Evolutionary conservation across 306 rosid species (phyloP).

Genomic region (Morella rubra): DNA sequence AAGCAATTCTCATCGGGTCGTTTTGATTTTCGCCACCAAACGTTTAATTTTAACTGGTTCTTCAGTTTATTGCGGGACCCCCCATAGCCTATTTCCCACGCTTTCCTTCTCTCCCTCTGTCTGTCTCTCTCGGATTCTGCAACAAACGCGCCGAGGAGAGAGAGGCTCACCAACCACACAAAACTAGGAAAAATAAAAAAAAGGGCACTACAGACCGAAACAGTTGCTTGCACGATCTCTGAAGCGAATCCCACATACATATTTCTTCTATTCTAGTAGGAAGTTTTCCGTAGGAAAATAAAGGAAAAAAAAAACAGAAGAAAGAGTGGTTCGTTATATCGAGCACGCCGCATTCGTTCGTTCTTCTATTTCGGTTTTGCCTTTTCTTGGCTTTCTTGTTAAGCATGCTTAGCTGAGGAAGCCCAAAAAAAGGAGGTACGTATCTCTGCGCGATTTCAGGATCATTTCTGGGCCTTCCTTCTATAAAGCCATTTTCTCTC

Average conservation of each 20-base stretch:
- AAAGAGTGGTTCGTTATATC: background rate
- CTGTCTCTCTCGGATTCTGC: conserved; percentile 31
- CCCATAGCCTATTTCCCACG: conserved; percentile 10
- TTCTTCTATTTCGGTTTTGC: conserved; percentile 19
- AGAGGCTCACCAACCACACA: conserved; percentile 29
- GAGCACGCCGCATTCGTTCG: conserved; percentile 21
- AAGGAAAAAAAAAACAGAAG: background rate
- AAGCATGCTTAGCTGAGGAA: conserved; percentile 10
- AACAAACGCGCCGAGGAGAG: conserved; percentile 43
- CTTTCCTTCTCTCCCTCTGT: background rate
- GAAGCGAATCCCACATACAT: conserved; percentile 29
- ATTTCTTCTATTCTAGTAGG: background rate
- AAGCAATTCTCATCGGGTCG: background rate
- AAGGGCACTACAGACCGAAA: conserved; percentile 19
- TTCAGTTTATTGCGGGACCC: conserved; percentile 23
- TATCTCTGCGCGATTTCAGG: conserved; percentile 25
- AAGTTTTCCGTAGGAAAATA: no score
- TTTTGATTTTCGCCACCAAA: background rate
- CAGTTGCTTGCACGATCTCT: conserved; percentile 65
- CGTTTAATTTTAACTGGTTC: background rate
- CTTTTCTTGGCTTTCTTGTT: conserved; percentile 44
- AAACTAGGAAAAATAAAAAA: background rate
- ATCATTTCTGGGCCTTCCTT: background rate
- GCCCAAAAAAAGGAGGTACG: conserved; percentile 26
- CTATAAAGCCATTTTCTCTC: background rate